Conservation (phyloP, 2,329 filamentous ascomycete species). For the Paramyrothecium sp. region DNA sequence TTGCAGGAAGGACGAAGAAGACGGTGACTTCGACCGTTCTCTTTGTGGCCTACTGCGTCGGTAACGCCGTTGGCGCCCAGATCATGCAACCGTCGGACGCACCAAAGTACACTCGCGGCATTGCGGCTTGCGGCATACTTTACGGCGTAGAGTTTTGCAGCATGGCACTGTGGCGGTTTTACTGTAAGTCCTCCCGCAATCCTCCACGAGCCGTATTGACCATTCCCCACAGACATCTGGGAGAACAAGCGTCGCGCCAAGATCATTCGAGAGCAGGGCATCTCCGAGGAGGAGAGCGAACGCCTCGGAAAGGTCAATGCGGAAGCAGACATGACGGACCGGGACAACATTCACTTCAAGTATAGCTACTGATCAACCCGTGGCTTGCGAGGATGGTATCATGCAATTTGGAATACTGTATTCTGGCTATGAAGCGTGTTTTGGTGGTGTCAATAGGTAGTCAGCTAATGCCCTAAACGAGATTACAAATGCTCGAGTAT, state of each 20-base stretch:
- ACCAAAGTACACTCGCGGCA: constrained; percentile 16
- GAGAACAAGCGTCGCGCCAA: constrained; percentile 20
- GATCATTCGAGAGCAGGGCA: constrained; percentile 16
- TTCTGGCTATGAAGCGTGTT: no score
- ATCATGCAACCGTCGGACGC: constrained; percentile 20
- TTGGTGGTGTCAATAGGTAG: no score
- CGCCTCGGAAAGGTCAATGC: constrained; percentile 22
- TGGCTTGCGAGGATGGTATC: no score
- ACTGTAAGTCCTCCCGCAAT: constrained; percentile 13
- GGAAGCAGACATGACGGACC: constrained; percentile 21
- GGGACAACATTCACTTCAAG: constrained; percentile 20
- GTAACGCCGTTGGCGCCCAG: constrained; percentile 18
- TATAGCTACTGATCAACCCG: constrained; percentile 10
- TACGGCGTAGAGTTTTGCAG: constrained; percentile 21
- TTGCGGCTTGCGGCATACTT: constrained; percentile 18
- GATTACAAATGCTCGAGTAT: no score
- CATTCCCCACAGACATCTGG: constrained; percentile 16
- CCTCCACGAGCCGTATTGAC: no score
- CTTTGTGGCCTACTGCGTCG: constrained; percentile 19
- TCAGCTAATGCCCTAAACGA: no score
- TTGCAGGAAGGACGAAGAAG: constrained; percentile 37
- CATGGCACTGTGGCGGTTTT: constrained; percentile 22
- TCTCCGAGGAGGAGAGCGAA: constrained; percentile 20
- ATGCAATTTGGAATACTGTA: no score
- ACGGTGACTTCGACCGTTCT: constrained; percentile 19